These are phyloP conservation scores for Neoscytalidium dimidiatum DNA, from an alignment of 2,329 filamentous ascomycete species.

Conservation along the genomic window DNA sequence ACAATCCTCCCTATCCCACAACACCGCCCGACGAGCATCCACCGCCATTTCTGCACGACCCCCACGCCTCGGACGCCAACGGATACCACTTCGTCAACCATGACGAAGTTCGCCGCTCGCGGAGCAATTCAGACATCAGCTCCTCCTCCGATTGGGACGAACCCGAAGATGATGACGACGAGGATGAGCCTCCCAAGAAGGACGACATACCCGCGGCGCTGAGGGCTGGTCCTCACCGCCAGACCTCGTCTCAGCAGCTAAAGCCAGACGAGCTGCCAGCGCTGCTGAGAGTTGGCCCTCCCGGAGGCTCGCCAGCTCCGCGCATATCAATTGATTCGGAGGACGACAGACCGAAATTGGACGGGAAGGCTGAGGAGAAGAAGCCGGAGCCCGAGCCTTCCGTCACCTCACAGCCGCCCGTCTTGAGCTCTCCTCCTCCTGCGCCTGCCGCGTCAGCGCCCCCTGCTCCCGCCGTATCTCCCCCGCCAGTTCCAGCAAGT, in stretches of 20 bases:
- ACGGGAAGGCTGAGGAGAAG: slow-evolving; percentile 27
- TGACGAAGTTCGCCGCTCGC: slow-evolving; percentile 26
- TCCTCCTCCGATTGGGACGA: slow-evolving; percentile 33
- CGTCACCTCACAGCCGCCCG: slow-evolving; percentile 12
- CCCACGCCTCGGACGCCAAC: slow-evolving; percentile 20
- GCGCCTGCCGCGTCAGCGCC: not conserved
- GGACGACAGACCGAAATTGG: slow-evolving; percentile 23
- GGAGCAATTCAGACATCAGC: slow-evolving; percentile 30
- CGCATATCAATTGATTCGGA: slow-evolving; percentile 14
- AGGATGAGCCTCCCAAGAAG: not conserved
- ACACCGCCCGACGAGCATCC: slow-evolving; percentile 39
- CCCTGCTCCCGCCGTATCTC: not conserved
- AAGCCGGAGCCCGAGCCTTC: slow-evolving; percentile 29
- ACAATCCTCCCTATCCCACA: slow-evolving; percentile 49
- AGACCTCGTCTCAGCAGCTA: slow-evolving; percentile 20
- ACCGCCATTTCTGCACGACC: slow-evolving; percentile 26
- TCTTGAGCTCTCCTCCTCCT: not conserved
- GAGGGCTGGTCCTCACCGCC: slow-evolving; percentile 36
- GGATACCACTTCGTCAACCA: slow-evolving; percentile 15
- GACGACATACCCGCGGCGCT: slow-evolving; percentile 36
- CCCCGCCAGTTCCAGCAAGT: slow-evolving; percentile 32
- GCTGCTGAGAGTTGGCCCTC: slow-evolving; percentile 34
- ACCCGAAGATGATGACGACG: slow-evolving; percentile 38
- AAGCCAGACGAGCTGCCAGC: slow-evolving; percentile 28
- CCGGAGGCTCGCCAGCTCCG: slow-evolving; percentile 26